Evolutionary conservation across 1,284 basidiomycete species (phyloP), one percentile per base, ranked within the genome.

Genomic region (Erythrobasidium hasegawianum): DNA sequence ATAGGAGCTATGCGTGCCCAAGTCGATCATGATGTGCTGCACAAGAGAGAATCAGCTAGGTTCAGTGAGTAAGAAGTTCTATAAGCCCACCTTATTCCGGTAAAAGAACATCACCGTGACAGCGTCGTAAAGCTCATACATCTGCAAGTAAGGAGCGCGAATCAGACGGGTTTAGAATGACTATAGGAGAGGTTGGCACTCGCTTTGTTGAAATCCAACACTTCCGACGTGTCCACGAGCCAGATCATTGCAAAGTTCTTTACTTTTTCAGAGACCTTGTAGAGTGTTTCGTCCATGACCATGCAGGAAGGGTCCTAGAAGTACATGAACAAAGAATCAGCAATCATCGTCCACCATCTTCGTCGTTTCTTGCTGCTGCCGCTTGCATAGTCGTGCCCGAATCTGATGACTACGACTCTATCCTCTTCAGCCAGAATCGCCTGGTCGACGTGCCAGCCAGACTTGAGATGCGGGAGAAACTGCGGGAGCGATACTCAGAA

Each of bases 171-270:
- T 27, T 49, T 50, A n/a, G 75, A 72, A 55, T 69, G 68, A 24
- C 72, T 68, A 59, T 74, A 22, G 54, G 20, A 45, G 39, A 13
- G 40, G 50, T 29, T 74, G 72, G 68, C 59, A 64, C 59, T 73
- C 84, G 89, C 93, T 86, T 96, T 98, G 80, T 95, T 98, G 79
- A 99, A 99, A 77, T 99, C 95, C 1, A 95, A 95, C 0, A 99
- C 96, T 87, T 0, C 92, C 97, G 75, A 96, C 97, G n/a, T n/a
- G 77, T 99, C 95, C 27, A 88, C 87, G 43, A 22, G n/a, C 73
- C 72, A 99, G 71, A 97, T 89, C 71, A 97, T 92, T 1, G 93
- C 94, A 79, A 96, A 97, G 80, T 99, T 97, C 80, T 96, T 92
- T 2, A 98, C 92, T 78, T 92, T 94, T 79, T 97, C 95, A 1